phyloP scores from a whole-genome alignment of 139 green algal genomes.

The Coelastrella sp. region DNA sequence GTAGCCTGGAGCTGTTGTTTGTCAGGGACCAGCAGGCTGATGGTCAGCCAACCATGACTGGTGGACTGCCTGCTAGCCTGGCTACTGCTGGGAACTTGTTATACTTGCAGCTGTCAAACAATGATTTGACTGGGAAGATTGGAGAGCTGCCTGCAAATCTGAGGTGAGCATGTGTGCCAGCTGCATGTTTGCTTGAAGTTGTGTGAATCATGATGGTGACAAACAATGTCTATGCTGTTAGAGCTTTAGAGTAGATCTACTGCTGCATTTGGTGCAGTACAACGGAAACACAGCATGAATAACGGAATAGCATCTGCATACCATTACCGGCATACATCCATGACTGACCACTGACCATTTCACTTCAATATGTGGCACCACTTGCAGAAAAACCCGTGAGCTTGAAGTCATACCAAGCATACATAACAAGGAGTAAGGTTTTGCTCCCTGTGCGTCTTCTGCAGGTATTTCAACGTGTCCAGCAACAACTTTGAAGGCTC shows the following conservation, averaged over 20 bases:
- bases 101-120: constrained; percentile 45
- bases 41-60: neutral
- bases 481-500: neutral
- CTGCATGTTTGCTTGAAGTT: neutral
- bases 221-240: neutral
- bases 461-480: constrained; percentile 40
- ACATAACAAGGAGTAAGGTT: neutral
- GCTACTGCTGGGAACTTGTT: constrained; percentile 38
- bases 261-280: too few species aligned
- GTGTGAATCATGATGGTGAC: neutral
- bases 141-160: neutral
- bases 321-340: too few species aligned
- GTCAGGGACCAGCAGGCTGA: constrained; percentile 18
- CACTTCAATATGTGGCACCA: too few species aligned
- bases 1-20: constrained; percentile 34
- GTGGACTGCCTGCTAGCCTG: constrained; percentile 51
- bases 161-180: constrained; percentile 1
- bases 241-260: neutral
- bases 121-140: neutral
- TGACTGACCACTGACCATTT: too few species aligned
- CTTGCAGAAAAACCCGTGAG: too few species aligned
- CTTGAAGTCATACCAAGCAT: neutral
- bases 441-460: neutral
- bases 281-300: too few species aligned
- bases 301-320: too few species aligned